phyloP scores from a whole-genome alignment of 768 basidiomycete species.

The Termitomyces eurrhizus region DNA sequence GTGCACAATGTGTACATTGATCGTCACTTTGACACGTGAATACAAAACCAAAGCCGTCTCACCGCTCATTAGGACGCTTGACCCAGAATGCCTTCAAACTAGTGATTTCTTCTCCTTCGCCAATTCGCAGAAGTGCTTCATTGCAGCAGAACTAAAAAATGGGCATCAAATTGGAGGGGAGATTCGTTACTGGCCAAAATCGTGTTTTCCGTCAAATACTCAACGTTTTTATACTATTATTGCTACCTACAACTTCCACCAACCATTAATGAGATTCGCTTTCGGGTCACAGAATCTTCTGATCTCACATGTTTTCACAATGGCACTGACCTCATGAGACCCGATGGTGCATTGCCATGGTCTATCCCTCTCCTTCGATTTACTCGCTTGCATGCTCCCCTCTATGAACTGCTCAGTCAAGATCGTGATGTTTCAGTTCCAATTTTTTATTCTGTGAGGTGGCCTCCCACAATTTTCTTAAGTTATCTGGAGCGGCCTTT shows the following conservation, averaged over 20 bases:
- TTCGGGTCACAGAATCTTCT: not conserved
- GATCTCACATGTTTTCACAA: not conserved
- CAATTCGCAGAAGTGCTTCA: not conserved
- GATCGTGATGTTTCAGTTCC: not conserved
- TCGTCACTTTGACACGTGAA: not conserved
- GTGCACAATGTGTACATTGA: not conserved
- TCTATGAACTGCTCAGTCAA: not conserved
- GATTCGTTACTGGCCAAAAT: not conserved
- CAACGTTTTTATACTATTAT: not conserved
- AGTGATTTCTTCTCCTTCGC: not conserved
- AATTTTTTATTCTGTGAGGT: not conserved
- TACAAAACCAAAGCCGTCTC: rapidly evolving
- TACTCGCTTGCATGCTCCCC: not conserved
- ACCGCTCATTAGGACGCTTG: not conserved
- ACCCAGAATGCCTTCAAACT: not conserved
- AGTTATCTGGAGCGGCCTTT: not conserved
- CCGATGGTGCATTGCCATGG: not conserved
- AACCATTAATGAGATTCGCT: not conserved
- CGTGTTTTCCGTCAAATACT: not conserved
- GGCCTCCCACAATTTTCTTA: not conserved
- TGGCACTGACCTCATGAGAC: not conserved
- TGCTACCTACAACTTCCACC: not conserved
- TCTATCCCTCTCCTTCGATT: not conserved
- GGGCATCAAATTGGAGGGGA: not conserved
- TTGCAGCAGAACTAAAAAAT: not conserved